Conservation (phyloP, 192 early-diverging fungal species). For the Umbelopsis vinacea region DNA sequence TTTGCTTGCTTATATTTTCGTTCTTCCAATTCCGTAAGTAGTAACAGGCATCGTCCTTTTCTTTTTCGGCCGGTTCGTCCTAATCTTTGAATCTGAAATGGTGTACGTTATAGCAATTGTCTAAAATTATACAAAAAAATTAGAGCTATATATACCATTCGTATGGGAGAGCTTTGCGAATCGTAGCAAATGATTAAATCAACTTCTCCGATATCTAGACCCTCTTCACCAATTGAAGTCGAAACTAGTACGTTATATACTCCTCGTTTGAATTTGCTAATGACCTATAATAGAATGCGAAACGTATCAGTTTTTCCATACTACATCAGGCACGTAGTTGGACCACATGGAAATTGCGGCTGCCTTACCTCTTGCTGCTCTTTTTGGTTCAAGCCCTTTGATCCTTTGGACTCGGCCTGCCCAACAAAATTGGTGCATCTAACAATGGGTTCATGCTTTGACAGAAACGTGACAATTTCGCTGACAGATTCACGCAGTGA, state of each 20-base stretch:
- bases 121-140: neutral
- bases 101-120: neutral
- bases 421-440: conserved; percentile 82
- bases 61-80: conserved; percentile 83
- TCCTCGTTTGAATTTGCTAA: conserved; percentile 76
- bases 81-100: conserved; percentile 63
- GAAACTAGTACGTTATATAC: conserved; percentile 86
- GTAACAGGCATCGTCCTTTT: conserved; percentile 62
- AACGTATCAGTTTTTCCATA: neutral
- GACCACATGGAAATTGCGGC: neutral
- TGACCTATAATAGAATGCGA: conserved; percentile 50
- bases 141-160: conserved; percentile 61
- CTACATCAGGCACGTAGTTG: neutral
- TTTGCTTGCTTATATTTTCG: conserved; percentile 57
- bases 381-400: conserved; percentile 82
- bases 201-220: conserved; percentile 94
- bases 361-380: conserved; percentile 75
- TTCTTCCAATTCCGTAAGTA: conserved; percentile 74
- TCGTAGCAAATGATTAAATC: conserved; percentile 94
- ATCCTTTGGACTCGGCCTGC: conserved; percentile 59
- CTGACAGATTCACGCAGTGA: conserved; percentile 84
- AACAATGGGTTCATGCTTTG: conserved; percentile 67
- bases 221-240: conserved; percentile 94
- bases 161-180: conserved; percentile 71
- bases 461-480: conserved; percentile 74